Percentiles rank a stretch among this genome's conserved stretches.
Conservation (phyloP, 495 filamentous ascomycete genomes). For the Friedmanniomyces simplex region DNA sequence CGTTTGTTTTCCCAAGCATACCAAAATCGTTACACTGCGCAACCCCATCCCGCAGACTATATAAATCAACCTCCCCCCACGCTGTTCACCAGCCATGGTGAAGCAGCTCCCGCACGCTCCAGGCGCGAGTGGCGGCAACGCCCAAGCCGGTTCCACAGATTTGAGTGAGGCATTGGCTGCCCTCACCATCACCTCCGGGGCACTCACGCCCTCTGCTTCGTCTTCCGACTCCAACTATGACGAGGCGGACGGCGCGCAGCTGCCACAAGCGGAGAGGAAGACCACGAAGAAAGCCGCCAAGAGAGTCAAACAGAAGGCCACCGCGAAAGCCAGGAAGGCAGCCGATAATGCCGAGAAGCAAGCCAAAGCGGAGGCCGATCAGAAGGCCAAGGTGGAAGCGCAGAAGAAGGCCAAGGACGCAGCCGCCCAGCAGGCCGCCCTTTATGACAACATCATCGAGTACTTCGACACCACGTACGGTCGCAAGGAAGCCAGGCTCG, state of each 20-base stretch:
- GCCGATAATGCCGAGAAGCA: not conserved
- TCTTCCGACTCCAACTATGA: not conserved
- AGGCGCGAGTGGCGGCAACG: not conserved
- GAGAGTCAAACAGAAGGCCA: not conserved
- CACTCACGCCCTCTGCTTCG: not conserved
- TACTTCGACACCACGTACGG: slow-evolving; percentile 12
- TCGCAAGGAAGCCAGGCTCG: slow-evolving; percentile 2
- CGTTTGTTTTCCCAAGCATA: no score
- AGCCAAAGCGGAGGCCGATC: not conserved
- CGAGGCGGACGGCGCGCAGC: not conserved
- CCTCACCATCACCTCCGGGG: not conserved
- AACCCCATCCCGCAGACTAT: no score
- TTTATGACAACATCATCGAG: not conserved
- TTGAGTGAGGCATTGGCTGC: not conserved
- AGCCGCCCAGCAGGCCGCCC: not conserved
- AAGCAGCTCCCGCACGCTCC: not conserved
- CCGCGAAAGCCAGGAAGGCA: not conserved
- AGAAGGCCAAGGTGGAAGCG: not conserved
- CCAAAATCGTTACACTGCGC: no score
- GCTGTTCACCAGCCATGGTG: no score
- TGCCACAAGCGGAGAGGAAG: not conserved
- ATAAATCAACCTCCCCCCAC: no score
- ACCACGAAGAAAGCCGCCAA: not conserved
- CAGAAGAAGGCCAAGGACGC: not conserved
- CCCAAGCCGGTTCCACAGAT: not conserved